Evolutionary conservation across 768 basidiomycete genomes (phyloP).

Genomic region (Gymnopilus dilepis): DNA sequence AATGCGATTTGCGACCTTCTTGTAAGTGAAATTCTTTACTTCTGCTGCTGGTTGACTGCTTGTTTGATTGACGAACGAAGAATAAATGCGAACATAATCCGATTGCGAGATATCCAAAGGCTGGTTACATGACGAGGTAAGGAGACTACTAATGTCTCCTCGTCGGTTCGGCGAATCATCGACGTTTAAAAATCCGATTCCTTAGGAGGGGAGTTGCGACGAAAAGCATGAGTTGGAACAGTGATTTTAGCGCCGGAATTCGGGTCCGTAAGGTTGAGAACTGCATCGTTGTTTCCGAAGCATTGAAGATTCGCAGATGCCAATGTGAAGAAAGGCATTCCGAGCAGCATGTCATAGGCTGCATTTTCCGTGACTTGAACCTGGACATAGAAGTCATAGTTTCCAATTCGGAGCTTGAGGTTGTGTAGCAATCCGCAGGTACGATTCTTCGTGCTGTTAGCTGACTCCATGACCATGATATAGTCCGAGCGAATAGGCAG

Average conservation of each 20-base stretch:
- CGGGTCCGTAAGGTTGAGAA: constrained; percentile 5
- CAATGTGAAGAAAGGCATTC: constrained; percentile 17
- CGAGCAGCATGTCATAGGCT: constrained; percentile 24
- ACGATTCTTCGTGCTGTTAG: constrained; percentile 1
- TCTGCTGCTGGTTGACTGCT: no score
- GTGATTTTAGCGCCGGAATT: neutral
- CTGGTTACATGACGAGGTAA: neutral
- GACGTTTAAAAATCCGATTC: neutral
- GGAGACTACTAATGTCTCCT: constrained; percentile 1
- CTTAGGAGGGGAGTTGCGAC: neutral
- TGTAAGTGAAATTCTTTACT: no score
- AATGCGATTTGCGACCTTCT: neutral
- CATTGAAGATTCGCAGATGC: constrained; percentile 2
- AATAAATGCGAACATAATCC: neutral
- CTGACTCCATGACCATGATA: constrained; percentile 1
- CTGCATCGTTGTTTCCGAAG: constrained; percentile 5
- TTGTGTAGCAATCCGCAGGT: constrained; percentile 19
- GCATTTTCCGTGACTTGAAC: constrained; percentile 26
- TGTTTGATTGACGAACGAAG: no score
- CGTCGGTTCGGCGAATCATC: neutral
- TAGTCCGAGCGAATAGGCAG: constrained; percentile 12
- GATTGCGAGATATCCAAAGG: neutral
- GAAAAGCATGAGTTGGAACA: neutral
- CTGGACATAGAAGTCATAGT: constrained; percentile 20
- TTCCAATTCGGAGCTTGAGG: constrained; percentile 19